Base-by-base conservation (phyloP, 2,329 filamentous ascomycete species). In the Ceratocystis alfenasii region DNA sequence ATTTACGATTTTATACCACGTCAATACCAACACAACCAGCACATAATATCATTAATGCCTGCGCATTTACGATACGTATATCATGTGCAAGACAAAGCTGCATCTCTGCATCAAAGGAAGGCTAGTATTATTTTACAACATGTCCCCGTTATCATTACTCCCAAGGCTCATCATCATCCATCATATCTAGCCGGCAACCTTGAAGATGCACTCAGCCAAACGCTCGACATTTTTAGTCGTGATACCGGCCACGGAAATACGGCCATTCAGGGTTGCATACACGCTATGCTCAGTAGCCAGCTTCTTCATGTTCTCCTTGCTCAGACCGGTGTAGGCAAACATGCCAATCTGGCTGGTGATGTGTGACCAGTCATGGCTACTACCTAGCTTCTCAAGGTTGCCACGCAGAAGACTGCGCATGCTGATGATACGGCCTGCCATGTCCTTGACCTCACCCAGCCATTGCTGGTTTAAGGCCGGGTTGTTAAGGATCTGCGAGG, bases 341-440 rank as follows among this genome's bases (percentile, higher is more conserved):
- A 99, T 99, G 80, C 94, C 94, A 73, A 99, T 99, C 84, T 95
- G 90, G 78, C 83, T 92, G 71, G 94, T 97, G 79, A 99, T 99
- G 83, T 99, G 94, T 76, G 87, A 89, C 94, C 94, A 99, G 81
- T 97, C 90, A 78, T 95, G 90, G 83, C 91, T 91, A 81, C 89
- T 94, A 75, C 93, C 93, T 69, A 96, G 85, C 78, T 89, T 87
- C 84, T 96, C 90, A 66, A 99, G 86, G 81, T 97, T 95, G 72
- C 90, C 84, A 84, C 94, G 95, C 74, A 99, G 86, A 65, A 96
- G 85, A 69, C 89, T 87, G 72, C 94, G 90, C 94, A 99, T 99
- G 77, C 86, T 89, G 78, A 99, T 97, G 82, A 99, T 99, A 75
- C 94, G 92, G 79, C 96, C 91, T 69, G 94, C 94, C 94, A 99